A percentile compares a stretch with the other conserved stretches of the same genome.
phyloP scores from a whole-genome alignment of 1,284 basidiomycete genomes.

The Hypsizygus ulmarius region DNA sequence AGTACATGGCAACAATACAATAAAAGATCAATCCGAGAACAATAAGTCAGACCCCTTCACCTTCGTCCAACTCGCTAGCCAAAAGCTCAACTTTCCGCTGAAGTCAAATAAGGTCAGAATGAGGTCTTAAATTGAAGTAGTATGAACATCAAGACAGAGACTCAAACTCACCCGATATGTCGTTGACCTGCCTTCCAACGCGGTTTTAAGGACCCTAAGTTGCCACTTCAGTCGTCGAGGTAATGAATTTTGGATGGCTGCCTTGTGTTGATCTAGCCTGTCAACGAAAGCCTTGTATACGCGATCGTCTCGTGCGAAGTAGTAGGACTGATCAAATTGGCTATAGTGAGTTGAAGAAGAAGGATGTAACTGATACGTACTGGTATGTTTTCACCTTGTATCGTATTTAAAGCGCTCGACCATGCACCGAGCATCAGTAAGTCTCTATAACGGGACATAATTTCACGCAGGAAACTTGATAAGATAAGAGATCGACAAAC shows the following conservation, averaged over 20 bases:
- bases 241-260: conserved; percentile 45
- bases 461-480: conserved; percentile 2
- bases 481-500: conserved; percentile 24
- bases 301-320: conserved; percentile 79
- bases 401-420: conserved; percentile 52
- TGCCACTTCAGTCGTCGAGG: conserved; percentile 69
- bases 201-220: conserved; percentile 55
- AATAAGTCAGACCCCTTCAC: conserved; percentile 44
- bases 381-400: conserved; percentile 60
- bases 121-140: neutral
- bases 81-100: conserved; percentile 68
- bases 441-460: conserved; percentile 36
- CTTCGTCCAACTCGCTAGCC: conserved; percentile 58
- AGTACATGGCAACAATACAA: conserved; percentile 16
- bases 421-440: conserved; percentile 73
- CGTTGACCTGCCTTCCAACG: conserved; percentile 60
- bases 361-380: conserved; percentile 36
- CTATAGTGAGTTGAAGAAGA: conserved; percentile 3
- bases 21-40: conserved; percentile 3
- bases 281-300: conserved; percentile 71
- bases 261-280: conserved; percentile 51
- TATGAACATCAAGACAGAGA: neutral
- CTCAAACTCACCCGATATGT: conserved; percentile 56
- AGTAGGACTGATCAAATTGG: conserved; percentile 53
- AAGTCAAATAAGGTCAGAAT: conserved; percentile 13